Percentiles rank a stretch among this genome's conserved stretches.
These are phyloP conservation scores for Polyporus tsugae DNA, from an alignment of 1,284 basidiomycete genomes.

Conservation along the genomic window DNA sequence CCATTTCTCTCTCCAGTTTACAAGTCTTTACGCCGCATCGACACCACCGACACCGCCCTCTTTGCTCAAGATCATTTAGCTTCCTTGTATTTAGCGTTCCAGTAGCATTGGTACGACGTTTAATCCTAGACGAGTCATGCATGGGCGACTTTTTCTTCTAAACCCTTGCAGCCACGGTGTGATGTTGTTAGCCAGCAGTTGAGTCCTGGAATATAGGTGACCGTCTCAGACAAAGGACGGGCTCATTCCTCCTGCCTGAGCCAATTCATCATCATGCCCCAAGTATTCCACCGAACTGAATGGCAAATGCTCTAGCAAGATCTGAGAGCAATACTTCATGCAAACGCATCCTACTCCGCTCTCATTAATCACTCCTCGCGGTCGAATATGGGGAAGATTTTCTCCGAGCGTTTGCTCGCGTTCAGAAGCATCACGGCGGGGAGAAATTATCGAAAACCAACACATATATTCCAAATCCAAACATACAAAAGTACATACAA, in stretches of 20 bases:
- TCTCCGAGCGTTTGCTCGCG: background rate
- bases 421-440: background rate
- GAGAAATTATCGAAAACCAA: background rate
- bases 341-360: too few relatives aligned
- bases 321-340: too few relatives aligned
- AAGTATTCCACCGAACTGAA: too few relatives aligned
- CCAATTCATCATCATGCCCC: too few relatives aligned
- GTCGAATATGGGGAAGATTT: background rate
- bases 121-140: background rate
- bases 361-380: too few relatives aligned
- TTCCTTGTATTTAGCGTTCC: background rate
- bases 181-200: background rate
- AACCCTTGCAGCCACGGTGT: background rate
- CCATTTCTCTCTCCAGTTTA: background rate
- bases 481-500: slow-evolving; percentile 3
- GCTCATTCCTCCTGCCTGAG: background rate
- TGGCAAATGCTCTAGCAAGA: too few relatives aligned
- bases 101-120: slow-evolving; percentile 1
- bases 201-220: background rate
- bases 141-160: background rate
- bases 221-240: background rate
- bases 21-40: background rate
- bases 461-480: background rate
- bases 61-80: background rate
- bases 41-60: background rate